Conservation (phyloP, 2,329 filamentous ascomycete genomes). For the Aspergillus sp. region DNA sequence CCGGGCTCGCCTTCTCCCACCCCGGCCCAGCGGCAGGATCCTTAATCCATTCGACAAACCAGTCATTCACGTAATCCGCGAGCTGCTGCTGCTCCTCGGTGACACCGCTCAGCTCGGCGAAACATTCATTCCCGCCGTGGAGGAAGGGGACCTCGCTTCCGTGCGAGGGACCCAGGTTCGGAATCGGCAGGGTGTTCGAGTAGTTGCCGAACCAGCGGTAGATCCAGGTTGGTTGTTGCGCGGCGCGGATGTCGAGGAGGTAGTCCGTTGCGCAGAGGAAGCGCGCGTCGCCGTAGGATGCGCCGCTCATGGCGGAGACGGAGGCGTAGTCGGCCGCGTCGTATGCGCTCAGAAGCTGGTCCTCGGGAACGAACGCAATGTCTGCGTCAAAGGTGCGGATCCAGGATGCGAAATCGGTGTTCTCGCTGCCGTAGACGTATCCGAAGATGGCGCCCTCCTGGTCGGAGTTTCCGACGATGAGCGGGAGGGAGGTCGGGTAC, state of each 20-base stretch:
- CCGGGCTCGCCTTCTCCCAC: constrained; percentile 22
- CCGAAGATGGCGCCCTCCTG: constrained; percentile 27
- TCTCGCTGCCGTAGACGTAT: constrained; percentile 25
- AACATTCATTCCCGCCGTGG: constrained; percentile 31
- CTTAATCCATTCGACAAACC: constrained; percentile 30
- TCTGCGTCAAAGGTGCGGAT: constrained; percentile 29
- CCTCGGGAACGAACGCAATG: constrained; percentile 22
- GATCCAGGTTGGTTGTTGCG: constrained; percentile 27
- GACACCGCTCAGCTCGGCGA: constrained; percentile 21
- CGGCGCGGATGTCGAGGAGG: constrained; percentile 25
- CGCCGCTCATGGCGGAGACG: constrained; percentile 27
- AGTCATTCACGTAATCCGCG: constrained; percentile 28
- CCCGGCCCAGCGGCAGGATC: constrained; percentile 26
- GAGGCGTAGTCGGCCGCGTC: constrained; percentile 23
- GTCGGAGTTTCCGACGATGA: constrained; percentile 30
- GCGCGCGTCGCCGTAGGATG: constrained; percentile 29
- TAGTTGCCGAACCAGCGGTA: constrained; percentile 32
- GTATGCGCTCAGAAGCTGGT: constrained; percentile 24
- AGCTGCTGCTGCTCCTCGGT: constrained; percentile 24
- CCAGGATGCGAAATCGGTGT: constrained; percentile 27
- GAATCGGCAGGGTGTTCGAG: constrained; percentile 23
- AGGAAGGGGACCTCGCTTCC: constrained; percentile 31
- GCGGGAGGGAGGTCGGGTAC: constrained; percentile 25
- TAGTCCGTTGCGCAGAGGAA: constrained; percentile 29
- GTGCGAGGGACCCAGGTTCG: constrained; percentile 25